phyloP scores from a whole-genome alignment of 148 eudicot species.

The Chenopodium quinoa region DNA sequence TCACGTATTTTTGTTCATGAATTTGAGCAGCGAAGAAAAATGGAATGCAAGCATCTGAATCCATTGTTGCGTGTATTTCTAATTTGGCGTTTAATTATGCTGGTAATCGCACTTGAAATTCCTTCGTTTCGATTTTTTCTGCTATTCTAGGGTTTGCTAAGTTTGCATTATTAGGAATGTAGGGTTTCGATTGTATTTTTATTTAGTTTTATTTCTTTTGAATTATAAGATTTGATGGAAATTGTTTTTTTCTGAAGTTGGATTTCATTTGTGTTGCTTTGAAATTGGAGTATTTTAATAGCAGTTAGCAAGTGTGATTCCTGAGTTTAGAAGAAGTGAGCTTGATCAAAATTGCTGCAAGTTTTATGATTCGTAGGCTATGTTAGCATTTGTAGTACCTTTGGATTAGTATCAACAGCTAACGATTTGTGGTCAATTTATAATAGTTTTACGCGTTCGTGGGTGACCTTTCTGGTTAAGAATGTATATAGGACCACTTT shows the following conservation, averaged over 20 bases:
- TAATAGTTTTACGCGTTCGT: too few relatives aligned
- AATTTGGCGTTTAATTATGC: conserved; percentile 90
- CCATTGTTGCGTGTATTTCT: conserved; percentile 69
- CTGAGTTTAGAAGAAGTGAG: neutral
- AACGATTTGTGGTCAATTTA: too few relatives aligned
- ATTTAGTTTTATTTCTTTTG: too few relatives aligned
- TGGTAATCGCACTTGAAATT: conserved; percentile 36
- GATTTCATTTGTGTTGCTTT: neutral
- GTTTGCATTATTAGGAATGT: neutral
- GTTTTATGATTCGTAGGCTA: too few relatives aligned
- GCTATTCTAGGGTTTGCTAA: conserved; percentile 12
- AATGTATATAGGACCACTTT: too few relatives aligned
- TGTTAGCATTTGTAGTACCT: too few relatives aligned
- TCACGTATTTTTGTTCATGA: neutral
- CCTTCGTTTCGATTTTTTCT: neutral
- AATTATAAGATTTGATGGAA: too few relatives aligned
- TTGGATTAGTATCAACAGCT: too few relatives aligned
- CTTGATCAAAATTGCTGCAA: neutral
- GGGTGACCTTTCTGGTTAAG: too few relatives aligned
- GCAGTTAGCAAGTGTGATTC: neutral
- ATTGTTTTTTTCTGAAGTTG: neutral
- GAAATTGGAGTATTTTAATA: neutral
- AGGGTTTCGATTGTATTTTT: neutral
- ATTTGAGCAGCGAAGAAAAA: conserved; percentile 53
- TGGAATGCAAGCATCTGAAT: conserved; percentile 70